Base-by-base conservation (phyloP, 352 stramenopile species). In the Pythium vanterpoolii region DNA sequence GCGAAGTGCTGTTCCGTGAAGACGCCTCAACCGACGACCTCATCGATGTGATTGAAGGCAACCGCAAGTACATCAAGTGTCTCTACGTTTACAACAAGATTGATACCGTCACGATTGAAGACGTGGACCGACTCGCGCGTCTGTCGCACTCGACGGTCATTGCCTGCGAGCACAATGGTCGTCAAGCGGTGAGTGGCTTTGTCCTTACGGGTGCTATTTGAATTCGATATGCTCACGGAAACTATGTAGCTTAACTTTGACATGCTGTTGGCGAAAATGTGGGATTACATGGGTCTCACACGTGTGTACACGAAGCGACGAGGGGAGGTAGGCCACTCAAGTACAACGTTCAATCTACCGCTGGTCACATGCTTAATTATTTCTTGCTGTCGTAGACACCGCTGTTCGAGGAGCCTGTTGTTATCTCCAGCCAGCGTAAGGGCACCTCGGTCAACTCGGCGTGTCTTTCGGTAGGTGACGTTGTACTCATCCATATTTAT, bases 61-160 rank as follows among this genome's bases (percentile, higher is more conserved):
- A 99, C 73, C 89, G 94, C 51, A 98, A 98, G 69, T 99, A 99
- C 82, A 98, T 99, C 60, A 98, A 98, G 84, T 98, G 87, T 66
- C 71, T 99, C 45, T 99, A 99, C 74, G 92, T 99, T 61, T 99
- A 99, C 90, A 99, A 99, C 83, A 99, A 99, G 80, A 98, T 99
- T 70, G 98, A 99, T 77, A 97, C 97, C 16, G 89, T 99, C 54
- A 98, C 93, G 8, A 98, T 99, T 55, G 98, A 99, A 80, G 97
- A 99, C 71, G 93, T 99, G 19, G 96, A 99, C 69, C 86, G 93
- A 31, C 79, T 99, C 40, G 97, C 97, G 4, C 85, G 96, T 24
- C 86, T 98, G 72, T 93, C 95, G 13, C 88, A 99, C 79, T 98
- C 94, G 33, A 95, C 98, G 34, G 96, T 99, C 9, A 98, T 98